Percentiles rank a stretch among this genome's conserved stretches.
Evolutionary conservation across 805 yeast genomes (phyloP).

Genomic region (Candida yuanshanica): DNA sequence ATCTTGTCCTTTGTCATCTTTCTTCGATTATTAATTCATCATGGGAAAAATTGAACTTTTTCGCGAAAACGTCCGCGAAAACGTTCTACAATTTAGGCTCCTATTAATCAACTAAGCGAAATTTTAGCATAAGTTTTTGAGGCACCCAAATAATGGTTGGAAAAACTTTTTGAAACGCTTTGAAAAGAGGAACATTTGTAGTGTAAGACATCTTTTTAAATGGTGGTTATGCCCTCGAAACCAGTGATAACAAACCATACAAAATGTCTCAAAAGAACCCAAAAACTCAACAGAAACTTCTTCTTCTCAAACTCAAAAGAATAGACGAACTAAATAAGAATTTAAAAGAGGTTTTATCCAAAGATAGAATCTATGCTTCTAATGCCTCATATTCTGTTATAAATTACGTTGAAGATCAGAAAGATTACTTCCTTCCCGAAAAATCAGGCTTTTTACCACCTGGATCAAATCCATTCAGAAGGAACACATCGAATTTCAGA

Average conservation of each 20-base stretch:
- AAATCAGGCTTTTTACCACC: constrained; percentile 34
- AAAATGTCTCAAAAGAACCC: constrained; percentile 6
- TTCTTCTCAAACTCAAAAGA: constrained; percentile 54
- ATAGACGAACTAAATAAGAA: constrained; percentile 51
- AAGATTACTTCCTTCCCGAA: constrained; percentile 34
- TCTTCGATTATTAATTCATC: too few relatives aligned
- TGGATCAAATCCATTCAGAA: constrained; percentile 34
- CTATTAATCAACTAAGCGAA: too few relatives aligned
- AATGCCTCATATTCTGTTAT: constrained; percentile 48
- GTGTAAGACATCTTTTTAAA: too few relatives aligned
- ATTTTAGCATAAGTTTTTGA: too few relatives aligned
- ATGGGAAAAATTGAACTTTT: too few relatives aligned
- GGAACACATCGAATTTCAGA: constrained; percentile 5
- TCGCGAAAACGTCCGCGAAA: too few relatives aligned
- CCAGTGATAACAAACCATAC: not conserved
- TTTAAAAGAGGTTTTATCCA: constrained; percentile 43
- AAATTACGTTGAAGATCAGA: constrained; percentile 28
- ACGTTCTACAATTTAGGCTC: too few relatives aligned
- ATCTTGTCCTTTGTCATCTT: too few relatives aligned
- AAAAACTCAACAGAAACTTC: constrained; percentile 36
- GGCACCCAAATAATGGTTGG: too few relatives aligned
- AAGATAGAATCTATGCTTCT: constrained; percentile 60
- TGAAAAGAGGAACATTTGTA: too few relatives aligned
- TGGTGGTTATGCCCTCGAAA: too few relatives aligned
- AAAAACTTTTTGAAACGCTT: too few relatives aligned